These are phyloP conservation scores for Phlebiopsis flavidoalba DNA, from an alignment of 768 basidiomycete species.

Conservation along the genomic window DNA sequence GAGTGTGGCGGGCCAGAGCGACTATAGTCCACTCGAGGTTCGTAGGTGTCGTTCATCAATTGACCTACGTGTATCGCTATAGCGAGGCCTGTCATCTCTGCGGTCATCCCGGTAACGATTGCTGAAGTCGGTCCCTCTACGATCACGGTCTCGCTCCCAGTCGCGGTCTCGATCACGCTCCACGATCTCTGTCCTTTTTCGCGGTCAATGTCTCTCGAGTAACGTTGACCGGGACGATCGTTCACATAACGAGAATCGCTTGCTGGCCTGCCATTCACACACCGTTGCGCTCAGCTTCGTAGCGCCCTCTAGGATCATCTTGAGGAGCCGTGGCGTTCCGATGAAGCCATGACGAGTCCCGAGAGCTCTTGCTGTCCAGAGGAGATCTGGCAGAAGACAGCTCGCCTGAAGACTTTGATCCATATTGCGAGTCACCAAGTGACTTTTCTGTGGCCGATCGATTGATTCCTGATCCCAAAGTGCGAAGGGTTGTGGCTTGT, in stretches of 20 bases:
- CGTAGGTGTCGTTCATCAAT: constrained; percentile 45
- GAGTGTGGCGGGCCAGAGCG: constrained; percentile 24
- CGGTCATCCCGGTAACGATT: constrained; percentile 33
- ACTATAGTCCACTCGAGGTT: constrained; percentile 23
- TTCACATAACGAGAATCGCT: constrained; percentile 1
- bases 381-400: constrained; percentile 17
- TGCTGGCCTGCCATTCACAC: constrained; percentile 2
- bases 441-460: constrained; percentile 9
- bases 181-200: constrained; percentile 29
- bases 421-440: constrained; percentile 13
- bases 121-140: constrained; percentile 29
- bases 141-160: constrained; percentile 30
- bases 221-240: constrained; percentile 9
- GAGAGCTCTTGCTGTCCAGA: constrained; percentile 20
- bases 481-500: not conserved
- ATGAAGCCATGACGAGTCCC: constrained; percentile 19
- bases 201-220: constrained; percentile 20
- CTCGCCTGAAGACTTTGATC: constrained; percentile 22
- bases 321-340: constrained; percentile 12
- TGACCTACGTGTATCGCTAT: constrained; percentile 29
- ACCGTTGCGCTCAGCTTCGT: constrained; percentile 9
- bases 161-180: constrained; percentile 28
- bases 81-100: constrained; percentile 33
- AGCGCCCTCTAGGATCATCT: constrained; percentile 23
- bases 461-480: constrained; percentile 1